These are phyloP conservation scores for Gaultheria prostrata DNA, from an alignment of 148 eudicot species.

Conservation along the genomic window DNA sequence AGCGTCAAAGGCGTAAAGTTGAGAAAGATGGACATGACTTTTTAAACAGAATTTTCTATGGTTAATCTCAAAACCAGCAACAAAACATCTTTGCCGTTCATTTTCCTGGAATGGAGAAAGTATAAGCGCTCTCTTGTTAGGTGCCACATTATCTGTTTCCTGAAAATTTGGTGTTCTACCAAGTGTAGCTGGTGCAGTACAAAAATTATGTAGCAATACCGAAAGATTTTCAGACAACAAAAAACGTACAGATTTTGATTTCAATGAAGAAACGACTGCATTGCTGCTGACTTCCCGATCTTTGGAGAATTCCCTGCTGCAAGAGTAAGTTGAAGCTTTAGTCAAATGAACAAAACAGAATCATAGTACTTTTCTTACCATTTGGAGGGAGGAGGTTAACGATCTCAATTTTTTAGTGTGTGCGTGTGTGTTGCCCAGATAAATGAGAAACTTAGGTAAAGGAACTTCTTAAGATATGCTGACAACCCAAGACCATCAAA, in stretches of 20 bases:
- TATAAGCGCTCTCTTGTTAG: neutral
- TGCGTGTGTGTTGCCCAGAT: neutral
- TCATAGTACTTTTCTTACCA: neutral
- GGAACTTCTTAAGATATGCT: neutral
- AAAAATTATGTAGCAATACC: slow-evolving; percentile 18
- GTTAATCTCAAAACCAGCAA: slow-evolving; percentile 16
- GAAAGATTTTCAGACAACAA: slow-evolving; percentile 27
- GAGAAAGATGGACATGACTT: neutral
- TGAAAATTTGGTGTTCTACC: neutral
- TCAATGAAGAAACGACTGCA: slow-evolving; percentile 43
- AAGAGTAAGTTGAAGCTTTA: neutral
- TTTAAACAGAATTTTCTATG: neutral
- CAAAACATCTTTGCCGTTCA: neutral
- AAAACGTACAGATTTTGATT: slow-evolving; percentile 70
- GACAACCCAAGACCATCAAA: neutral
- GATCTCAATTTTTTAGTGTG: neutral
- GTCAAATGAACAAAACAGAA: neutral
- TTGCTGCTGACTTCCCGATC: slow-evolving; percentile 69
- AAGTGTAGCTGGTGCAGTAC: slow-evolving; percentile 13
- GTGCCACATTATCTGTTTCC: neutral
- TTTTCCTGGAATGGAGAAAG: neutral
- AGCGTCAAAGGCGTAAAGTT: neutral
- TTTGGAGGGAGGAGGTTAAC: neutral
- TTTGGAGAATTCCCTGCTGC: slow-evolving; percentile 54
- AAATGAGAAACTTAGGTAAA: neutral